These are phyloP conservation scores for Entomophthora muscae DNA, from an alignment of 371 early-diverging fungal species.

Conservation along the genomic window DNA sequence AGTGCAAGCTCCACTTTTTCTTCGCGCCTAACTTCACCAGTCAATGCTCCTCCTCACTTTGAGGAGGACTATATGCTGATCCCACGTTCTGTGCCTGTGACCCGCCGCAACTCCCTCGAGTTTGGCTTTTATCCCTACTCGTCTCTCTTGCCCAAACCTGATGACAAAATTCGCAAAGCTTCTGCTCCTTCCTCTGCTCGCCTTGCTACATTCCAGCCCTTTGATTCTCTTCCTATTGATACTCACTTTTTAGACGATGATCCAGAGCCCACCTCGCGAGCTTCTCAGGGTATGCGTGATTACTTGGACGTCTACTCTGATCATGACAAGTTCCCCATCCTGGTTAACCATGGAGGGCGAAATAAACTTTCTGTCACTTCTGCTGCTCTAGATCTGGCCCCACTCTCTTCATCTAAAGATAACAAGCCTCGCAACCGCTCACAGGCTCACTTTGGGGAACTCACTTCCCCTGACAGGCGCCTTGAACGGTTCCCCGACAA, in stretches of 20 bases:
- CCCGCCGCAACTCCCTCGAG: conserved; percentile 3
- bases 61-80: background rate
- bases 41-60: background rate
- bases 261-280: background rate
- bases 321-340: background rate
- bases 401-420: background rate
- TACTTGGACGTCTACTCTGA: background rate
- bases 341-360: background rate
- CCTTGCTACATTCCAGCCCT: background rate
- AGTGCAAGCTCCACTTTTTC: background rate
- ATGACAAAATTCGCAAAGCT: background rate
- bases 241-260: conserved; percentile 4
- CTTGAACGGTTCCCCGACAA: background rate
- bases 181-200: background rate
- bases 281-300: background rate
- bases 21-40: background rate
- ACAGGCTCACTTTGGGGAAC: background rate
- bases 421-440: background rate
- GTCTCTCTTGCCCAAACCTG: background rate
- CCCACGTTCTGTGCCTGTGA: background rate
- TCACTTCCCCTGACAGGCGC: background rate
- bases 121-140: background rate
- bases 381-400: background rate
- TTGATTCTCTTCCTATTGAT: background rate
- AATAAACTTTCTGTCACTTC: background rate